These are phyloP conservation scores for Talaromyces sp. DNA, from an alignment of 2,329 filamentous ascomycete genomes.

Conservation along the genomic window DNA sequence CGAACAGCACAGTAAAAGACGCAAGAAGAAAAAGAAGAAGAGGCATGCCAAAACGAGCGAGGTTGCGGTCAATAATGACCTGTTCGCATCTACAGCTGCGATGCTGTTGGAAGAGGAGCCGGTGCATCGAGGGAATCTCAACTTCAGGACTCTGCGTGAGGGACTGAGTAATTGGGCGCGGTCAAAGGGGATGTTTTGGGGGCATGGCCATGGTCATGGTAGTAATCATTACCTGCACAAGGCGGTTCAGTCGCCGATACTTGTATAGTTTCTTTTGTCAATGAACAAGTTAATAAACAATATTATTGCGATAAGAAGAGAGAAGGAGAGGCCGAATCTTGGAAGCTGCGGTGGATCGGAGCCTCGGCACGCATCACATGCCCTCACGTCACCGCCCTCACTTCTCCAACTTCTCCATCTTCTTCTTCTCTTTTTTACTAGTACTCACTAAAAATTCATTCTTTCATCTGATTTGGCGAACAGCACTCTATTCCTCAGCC, in stretches of 20 bases:
- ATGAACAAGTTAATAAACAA: not conserved
- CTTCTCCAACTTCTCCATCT: conserved; percentile 16
- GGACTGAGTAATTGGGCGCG: conserved; percentile 14
- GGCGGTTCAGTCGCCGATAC: conserved; percentile 9
- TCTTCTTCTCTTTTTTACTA: not conserved
- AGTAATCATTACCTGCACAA: not conserved
- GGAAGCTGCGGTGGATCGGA: not conserved
- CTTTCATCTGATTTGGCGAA: not conserved
- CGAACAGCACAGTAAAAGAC: conserved; percentile 18
- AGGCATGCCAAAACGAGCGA: not conserved
- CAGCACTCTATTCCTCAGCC: not conserved
- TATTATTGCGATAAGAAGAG: not conserved
- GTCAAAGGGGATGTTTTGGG: conserved; percentile 19
- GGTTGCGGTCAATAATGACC: not conserved
- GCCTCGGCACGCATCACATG: conserved; percentile 10
- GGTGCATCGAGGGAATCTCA: conserved; percentile 23
- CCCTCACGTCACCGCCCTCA: conserved; percentile 3
- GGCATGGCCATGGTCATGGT: not conserved
- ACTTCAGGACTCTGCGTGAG: conserved; percentile 27
- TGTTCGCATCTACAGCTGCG: conserved; percentile 15
- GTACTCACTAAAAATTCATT: too few species aligned
- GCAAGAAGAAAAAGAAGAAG: conserved; percentile 16
- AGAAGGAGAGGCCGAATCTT: not conserved
- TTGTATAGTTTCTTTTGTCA: not conserved
- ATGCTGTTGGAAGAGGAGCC: conserved; percentile 22